phyloP scores from a whole-genome alignment of 176 grass and related monocot genomes.

The Secale cereale region DNA sequence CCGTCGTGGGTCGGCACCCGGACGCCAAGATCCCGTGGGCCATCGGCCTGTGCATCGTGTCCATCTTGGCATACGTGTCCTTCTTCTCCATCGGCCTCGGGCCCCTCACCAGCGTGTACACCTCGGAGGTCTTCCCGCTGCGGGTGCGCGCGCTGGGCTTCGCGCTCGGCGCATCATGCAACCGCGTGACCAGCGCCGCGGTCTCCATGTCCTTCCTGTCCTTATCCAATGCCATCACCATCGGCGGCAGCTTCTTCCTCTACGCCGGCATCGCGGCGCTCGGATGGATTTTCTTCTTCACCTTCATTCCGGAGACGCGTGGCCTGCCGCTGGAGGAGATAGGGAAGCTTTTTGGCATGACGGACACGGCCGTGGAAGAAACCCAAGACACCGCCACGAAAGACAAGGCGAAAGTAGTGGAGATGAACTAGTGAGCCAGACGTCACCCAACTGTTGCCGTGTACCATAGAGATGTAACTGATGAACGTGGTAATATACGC shows the following conservation, averaged over 20 bases:
- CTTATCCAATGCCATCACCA: slow-evolving; percentile 64
- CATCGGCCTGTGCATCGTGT: slow-evolving; percentile 45
- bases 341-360: slow-evolving; percentile 50
- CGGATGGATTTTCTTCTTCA: slow-evolving; percentile 51
- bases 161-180: slow-evolving; percentile 36
- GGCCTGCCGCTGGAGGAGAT: slow-evolving; percentile 57
- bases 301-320: slow-evolving; percentile 54
- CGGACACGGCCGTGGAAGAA: background rate
- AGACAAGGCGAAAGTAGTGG: slow-evolving; percentile 25
- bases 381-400: background rate
- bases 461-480: background rate
- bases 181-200: slow-evolving; percentile 58
- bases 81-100: slow-evolving; percentile 81
- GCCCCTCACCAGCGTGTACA: slow-evolving; percentile 49
- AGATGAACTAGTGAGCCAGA: background rate
- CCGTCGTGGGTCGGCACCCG: slow-evolving; percentile 29
- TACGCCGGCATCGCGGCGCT: slow-evolving; percentile 43
- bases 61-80: slow-evolving; percentile 42
- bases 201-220: slow-evolving; percentile 75
- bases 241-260: slow-evolving; percentile 64
- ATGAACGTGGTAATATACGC: background rate
- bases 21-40: slow-evolving; percentile 37
- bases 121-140: slow-evolving; percentile 67
- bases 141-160: slow-evolving; percentile 55
- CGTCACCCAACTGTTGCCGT: background rate